phyloP scores from a whole-genome alignment of 208 protist genomes.

The Wallacemonas sp. region DNA sequence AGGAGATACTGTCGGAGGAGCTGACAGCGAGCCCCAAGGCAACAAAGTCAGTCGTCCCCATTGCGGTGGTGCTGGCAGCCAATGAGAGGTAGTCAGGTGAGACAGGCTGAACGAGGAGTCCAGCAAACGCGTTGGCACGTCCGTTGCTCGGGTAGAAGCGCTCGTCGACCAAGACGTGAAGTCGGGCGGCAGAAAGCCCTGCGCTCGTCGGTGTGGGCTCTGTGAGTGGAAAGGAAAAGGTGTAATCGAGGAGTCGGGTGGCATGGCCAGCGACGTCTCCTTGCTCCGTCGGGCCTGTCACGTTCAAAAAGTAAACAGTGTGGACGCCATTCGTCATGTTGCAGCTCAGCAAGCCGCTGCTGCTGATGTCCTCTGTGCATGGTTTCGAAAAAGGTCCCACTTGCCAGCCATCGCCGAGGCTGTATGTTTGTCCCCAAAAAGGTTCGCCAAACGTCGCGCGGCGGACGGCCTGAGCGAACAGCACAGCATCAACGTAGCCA shows the following conservation, averaged over 20 bases:
- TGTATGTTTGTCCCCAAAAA: constrained; percentile 7
- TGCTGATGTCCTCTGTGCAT: neutral
- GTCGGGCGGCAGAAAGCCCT: neutral
- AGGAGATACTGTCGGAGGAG: no score
- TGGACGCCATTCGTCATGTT: constrained; percentile 7
- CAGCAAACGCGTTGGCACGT: neutral
- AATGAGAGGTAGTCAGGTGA: neutral
- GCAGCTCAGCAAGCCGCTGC: neutral
- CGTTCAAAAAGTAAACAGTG: constrained; percentile 9
- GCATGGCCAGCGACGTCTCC: no score
- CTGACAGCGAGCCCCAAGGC: no score
- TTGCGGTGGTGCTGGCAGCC: neutral
- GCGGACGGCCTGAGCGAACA: neutral
- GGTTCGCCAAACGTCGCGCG: neutral
- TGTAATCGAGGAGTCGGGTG: neutral
- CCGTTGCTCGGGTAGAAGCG: neutral
- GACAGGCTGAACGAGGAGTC: neutral
- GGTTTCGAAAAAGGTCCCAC: constrained; percentile 8
- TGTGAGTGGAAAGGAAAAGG: neutral
- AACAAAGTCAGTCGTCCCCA: neutral
- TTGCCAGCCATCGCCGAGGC: constrained; percentile 4
- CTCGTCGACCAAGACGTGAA: neutral
- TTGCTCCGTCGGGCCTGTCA: neutral
- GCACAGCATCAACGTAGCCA: neutral
- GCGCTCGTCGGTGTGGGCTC: neutral